Percentiles rank a stretch among this genome's conserved stretches.
phyloP scores from a whole-genome alignment of 768 basidiomycete species.

The Panaeolus cyanescens region DNA sequence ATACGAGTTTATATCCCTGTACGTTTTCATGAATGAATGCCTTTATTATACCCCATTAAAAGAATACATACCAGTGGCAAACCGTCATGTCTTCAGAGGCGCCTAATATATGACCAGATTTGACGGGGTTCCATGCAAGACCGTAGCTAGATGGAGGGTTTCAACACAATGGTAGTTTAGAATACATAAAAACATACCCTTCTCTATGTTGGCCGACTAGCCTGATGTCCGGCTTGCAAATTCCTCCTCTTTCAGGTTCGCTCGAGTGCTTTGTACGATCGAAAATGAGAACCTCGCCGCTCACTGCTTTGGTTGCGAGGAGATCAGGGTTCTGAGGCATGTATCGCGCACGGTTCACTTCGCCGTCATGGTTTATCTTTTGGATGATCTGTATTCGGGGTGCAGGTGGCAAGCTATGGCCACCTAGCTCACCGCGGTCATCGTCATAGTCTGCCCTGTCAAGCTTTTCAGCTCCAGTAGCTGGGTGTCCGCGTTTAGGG shows the following conservation, averaged over 20 bases:
- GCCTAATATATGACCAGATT: conserved; percentile 82
- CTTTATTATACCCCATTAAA: neutral
- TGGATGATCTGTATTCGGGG: conserved; percentile 91
- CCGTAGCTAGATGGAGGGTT: conserved; percentile 65
- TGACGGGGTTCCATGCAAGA: conserved; percentile 87
- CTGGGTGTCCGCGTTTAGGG: conserved; percentile 73
- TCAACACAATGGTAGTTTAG: neutral
- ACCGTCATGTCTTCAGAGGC: conserved; percentile 96
- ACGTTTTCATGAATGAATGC: conserved; percentile 7
- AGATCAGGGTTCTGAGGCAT: conserved; percentile 99
- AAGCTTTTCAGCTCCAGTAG: conserved; percentile 72
- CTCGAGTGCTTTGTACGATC: conserved; percentile 97
- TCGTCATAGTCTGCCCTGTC: conserved; percentile 85
- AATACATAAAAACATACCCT: conserved; percentile 59
- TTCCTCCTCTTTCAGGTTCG: conserved; percentile 83
- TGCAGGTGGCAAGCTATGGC: conserved; percentile 80
- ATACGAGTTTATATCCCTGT: conserved; percentile 92
- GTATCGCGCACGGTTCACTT: conserved; percentile 96
- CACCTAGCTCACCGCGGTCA: conserved; percentile 93
- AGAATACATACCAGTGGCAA: conserved; percentile 76
- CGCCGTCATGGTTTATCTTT: conserved; percentile 92
- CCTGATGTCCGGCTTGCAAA: conserved; percentile 88
- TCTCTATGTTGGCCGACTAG: conserved; percentile 90
- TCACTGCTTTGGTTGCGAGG: conserved; percentile 92
- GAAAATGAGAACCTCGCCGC: conserved; percentile 92